These are phyloP conservation scores for Luffa aegyptiaca DNA, from an alignment of 306 rosid species.

Conservation along the genomic window DNA sequence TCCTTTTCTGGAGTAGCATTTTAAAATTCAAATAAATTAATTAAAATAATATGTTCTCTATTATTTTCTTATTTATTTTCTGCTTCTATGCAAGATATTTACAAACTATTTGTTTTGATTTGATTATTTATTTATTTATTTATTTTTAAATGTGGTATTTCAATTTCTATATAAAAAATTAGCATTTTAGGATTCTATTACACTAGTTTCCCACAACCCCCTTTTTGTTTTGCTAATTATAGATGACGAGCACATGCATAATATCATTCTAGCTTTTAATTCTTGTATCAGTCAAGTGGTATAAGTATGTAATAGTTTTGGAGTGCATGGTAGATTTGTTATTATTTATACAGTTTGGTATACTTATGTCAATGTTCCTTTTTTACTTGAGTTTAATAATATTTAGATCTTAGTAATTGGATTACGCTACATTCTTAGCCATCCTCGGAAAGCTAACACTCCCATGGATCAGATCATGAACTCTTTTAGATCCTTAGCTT, in stretches of 20 bases:
- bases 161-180: not conserved
- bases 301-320: not conserved
- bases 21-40: not conserved
- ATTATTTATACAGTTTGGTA: not conserved
- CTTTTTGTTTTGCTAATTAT: no score
- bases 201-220: no score
- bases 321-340: not conserved
- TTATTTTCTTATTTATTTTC: not conserved
- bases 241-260: no score
- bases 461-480: not conserved
- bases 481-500: not conserved
- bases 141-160: not conserved
- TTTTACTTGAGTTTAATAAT: not conserved
- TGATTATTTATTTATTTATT: no score
- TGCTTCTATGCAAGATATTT: not conserved
- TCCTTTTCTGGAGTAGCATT: not conserved
- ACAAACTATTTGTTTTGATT: no score
- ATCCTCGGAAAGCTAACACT: not conserved
- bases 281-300: not conserved
- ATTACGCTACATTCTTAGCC: not conserved
- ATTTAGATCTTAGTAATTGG: not conserved
- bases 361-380: not conserved
- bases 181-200: not conserved
- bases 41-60: not conserved
- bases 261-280: no score